Conservation (phyloP, 345 rosid species). For the Camelina laxa region DNA sequence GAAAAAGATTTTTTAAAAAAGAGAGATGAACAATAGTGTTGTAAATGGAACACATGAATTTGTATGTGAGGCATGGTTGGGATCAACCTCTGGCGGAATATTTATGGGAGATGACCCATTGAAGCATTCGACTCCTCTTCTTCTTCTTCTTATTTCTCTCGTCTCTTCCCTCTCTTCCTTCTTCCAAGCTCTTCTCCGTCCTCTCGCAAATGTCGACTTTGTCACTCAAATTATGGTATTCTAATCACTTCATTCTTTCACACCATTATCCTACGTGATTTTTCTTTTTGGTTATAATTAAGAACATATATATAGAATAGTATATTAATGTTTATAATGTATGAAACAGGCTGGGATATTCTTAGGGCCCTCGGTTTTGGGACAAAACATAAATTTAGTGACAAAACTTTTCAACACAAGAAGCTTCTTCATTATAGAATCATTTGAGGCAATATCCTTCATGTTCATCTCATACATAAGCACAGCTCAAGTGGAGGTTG, state of each 20-base stretch:
- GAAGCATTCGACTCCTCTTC: slow-evolving; percentile 30
- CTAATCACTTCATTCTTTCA: neutral
- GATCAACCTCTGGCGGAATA: slow-evolving; percentile 18
- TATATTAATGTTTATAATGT: neutral
- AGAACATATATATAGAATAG: neutral
- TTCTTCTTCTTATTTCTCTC: slow-evolving; percentile 40
- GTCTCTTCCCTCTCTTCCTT: slow-evolving; percentile 37
- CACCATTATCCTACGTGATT: neutral
- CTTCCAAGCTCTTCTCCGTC: slow-evolving; percentile 45
- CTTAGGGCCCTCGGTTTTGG: slow-evolving; percentile 47
- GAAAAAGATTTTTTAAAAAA: neutral
- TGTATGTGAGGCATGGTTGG: slow-evolving; percentile 33
- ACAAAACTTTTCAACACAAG: slow-evolving; percentile 26
- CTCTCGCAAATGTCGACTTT: slow-evolving; percentile 37
- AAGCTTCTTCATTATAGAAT: slow-evolving; percentile 30
- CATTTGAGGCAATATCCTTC: slow-evolving; percentile 38
- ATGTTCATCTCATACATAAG: slow-evolving; percentile 42
- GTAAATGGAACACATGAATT: slow-evolving; percentile 7
- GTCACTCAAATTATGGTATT: slow-evolving; percentile 48
- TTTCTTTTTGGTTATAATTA: neutral
- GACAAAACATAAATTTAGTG: slow-evolving; percentile 6
- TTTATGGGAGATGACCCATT: slow-evolving; percentile 17
- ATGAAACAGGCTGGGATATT: slow-evolving; percentile 48
- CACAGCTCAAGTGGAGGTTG: slow-evolving; percentile 42
- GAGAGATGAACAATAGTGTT: neutral